Evolutionary conservation across 768 basidiomycete genomes (phyloP).

Genomic region (Strobilomyces echinocephalus): DNA sequence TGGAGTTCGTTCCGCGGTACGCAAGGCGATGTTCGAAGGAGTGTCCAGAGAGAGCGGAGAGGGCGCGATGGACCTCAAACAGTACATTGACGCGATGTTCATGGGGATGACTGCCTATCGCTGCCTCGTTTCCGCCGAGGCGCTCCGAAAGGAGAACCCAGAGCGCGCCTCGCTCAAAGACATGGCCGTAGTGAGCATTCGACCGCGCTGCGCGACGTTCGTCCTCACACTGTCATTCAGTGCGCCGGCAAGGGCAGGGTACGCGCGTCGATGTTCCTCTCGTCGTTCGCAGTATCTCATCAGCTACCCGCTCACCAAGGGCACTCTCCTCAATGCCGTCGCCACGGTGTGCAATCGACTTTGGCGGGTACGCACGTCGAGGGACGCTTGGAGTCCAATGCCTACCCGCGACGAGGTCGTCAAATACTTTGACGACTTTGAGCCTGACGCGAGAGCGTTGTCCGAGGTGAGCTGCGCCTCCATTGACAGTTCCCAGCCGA

Average conservation of each 20-base stretch:
- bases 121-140: conserved; percentile 32
- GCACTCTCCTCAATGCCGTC: conserved; percentile 34
- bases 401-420: conserved; percentile 33
- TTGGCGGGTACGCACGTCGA: conserved; percentile 29
- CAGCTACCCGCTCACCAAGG: conserved; percentile 36
- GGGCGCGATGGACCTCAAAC: neutral
- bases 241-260: conserved; percentile 13
- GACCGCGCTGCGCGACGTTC: neutral
- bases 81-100: conserved; percentile 31
- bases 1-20: conserved; percentile 34
- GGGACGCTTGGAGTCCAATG: conserved; percentile 30
- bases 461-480: conserved; percentile 21
- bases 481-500: neutral
- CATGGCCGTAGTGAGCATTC: conserved; percentile 19
- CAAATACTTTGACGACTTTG: conserved; percentile 30
- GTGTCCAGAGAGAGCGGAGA: conserved; percentile 1
- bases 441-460: conserved; percentile 32
- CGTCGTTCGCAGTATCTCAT: conserved; percentile 33
- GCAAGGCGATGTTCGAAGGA: conserved; percentile 20
- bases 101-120: conserved; percentile 41
- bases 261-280: neutral
- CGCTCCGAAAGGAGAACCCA: conserved; percentile 24
- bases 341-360: conserved; percentile 27
- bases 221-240: conserved; percentile 12
- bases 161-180: conserved; percentile 18